phyloP scores from a whole-genome alignment of 2,329 filamentous ascomycete genomes.

The Xylariaceae sp. region DNA sequence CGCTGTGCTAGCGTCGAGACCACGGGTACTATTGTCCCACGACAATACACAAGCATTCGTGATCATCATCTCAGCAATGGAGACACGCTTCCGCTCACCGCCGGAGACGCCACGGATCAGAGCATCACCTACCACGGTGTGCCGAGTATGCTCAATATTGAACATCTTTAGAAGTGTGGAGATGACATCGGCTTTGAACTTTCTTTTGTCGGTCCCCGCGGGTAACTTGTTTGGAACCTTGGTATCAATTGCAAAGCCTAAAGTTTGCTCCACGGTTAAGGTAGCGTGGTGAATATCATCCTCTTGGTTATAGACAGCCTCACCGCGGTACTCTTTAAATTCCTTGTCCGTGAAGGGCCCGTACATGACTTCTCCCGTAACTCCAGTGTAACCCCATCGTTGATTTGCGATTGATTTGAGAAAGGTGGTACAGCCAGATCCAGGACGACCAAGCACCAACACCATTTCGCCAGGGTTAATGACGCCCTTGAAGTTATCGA shows the following conservation, averaged over 20 bases:
- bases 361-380: constrained; percentile 75
- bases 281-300: constrained; percentile 87
- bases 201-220: constrained; percentile 70
- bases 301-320: constrained; percentile 85
- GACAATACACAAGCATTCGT: constrained; percentile 73
- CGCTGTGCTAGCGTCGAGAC: constrained; percentile 71
- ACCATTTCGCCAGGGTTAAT: constrained; percentile 88
- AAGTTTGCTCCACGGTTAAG: constrained; percentile 84
- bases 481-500: constrained; percentile 73
- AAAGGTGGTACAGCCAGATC: constrained; percentile 73
- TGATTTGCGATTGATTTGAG: constrained; percentile 73
- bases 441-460: constrained; percentile 78
- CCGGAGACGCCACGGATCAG: constrained; percentile 82
- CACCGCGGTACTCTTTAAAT: constrained; percentile 78
- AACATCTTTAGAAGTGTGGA: constrained; percentile 85
- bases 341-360: constrained; percentile 74
- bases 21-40: constrained; percentile 78
- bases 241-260: constrained; percentile 82
- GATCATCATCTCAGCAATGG: constrained; percentile 83
- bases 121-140: constrained; percentile 83
- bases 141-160: constrained; percentile 86
- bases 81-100: constrained; percentile 79
- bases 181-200: constrained; percentile 79
- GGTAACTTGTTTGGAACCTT: constrained; percentile 85
- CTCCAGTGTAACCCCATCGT: constrained; percentile 59